Evolutionary conservation across 2,329 filamentous ascomycete genomes (phyloP), one percentile per base, ranked within the genome.

Genomic region (Akanthomyces dipterigenus): DNA sequence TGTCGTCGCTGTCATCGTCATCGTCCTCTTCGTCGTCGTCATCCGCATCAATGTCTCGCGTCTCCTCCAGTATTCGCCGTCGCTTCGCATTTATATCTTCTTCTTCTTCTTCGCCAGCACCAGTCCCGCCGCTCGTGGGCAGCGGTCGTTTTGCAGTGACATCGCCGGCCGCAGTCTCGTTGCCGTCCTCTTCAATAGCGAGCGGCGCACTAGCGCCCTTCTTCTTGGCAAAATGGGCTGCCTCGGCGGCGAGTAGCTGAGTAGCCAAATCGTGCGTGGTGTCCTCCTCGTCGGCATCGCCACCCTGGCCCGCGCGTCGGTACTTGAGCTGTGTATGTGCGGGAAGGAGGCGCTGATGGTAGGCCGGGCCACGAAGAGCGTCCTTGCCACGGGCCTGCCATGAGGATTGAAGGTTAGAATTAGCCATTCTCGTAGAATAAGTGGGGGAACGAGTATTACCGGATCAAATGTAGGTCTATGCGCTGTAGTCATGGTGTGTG

Each of bases 381-480:
- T 99, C 95, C 81, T 97, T 97, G 73, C 95, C 95, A 72, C 88
- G 87, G 46, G 93, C 93, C 89, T 92, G 65, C 61, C 51, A 20
- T 64, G 40, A 22, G 42, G n/a, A 31, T 24, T 16, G 24, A 28
- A 12, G 56, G 36, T 61, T 56, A 56, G 34, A 7, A 36, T 20
- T 20, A 31, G 31, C 24, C 45, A 64, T 76, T 69, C 9, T 51
- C 43, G 31, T 43, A 11, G 22, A 58, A 43, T 26, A 24, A 18
- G 61, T 24, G 20, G 16, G 50, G 36, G n/a, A 2, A 6, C 24
- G 28, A 28, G 24, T 66, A 81, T 66, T 83, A 93, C 90, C 66
- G 95, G 95, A 74, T 99, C 95, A 72, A 99, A 99, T 0, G 95
- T 99, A 61, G 95, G 95, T 78, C 95, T 89, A 67, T 88, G 86